phyloP scores from a whole-genome alignment of 1,284 basidiomycete species.

The Austroboletus niveus region DNA sequence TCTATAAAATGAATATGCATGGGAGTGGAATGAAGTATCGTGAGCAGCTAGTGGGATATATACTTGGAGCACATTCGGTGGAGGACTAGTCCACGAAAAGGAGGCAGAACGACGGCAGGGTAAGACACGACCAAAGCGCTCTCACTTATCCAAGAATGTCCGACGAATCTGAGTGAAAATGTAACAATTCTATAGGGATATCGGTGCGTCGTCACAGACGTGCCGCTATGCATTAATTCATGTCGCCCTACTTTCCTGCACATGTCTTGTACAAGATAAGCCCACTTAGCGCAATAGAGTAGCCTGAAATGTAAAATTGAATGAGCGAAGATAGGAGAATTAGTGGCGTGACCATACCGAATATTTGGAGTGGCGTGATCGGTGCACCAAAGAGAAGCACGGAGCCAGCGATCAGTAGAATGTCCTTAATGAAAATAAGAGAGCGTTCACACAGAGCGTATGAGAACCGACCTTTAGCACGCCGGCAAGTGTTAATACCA shows the following conservation, averaged over 20 bases:
- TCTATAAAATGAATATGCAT: too few relatives aligned
- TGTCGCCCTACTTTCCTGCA: conserved; percentile 52
- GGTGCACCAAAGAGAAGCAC: conserved; percentile 80
- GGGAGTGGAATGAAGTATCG: too few relatives aligned
- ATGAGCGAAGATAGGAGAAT: background rate
- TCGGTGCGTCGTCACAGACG: too few relatives aligned
- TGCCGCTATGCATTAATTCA: too few relatives aligned
- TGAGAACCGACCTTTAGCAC: conserved; percentile 75
- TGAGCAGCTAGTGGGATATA: too few relatives aligned
- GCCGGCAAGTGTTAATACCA: conserved; percentile 91
- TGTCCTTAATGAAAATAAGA: conserved; percentile 59
- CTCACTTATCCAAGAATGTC: too few relatives aligned
- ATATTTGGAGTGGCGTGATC: conserved; percentile 82
- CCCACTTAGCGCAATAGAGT: conserved; percentile 79
- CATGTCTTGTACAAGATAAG: conserved; percentile 80
- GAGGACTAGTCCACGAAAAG: too few relatives aligned
- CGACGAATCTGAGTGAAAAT: too few relatives aligned
- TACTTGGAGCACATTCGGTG: too few relatives aligned
- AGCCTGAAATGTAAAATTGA: conserved; percentile 46
- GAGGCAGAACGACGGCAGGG: too few relatives aligned
- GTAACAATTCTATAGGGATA: too few relatives aligned
- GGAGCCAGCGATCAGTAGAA: conserved; percentile 88
- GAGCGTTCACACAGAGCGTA: background rate
- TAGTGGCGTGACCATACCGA: conserved; percentile 54
- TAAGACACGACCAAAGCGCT: too few relatives aligned